Percentiles rank a stretch among this genome's conserved stretches.
Evolutionary conservation across 2,329 filamentous ascomycete genomes (phyloP).

Genomic region (Fusarium sp.): DNA sequence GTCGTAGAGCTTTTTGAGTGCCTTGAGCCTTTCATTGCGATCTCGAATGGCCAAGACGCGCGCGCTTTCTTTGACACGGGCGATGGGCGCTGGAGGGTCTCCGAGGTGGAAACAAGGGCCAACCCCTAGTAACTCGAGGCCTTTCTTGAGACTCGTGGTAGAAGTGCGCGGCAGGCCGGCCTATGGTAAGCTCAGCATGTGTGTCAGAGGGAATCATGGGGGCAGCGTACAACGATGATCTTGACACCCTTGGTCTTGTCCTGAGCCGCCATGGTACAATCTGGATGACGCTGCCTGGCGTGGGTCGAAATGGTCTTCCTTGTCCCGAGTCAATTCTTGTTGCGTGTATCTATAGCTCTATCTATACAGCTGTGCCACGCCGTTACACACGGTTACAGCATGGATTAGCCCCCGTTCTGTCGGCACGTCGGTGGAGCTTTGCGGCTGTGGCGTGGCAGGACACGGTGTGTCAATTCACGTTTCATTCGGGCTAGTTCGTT

Average conservation of each 20-base stretch:
- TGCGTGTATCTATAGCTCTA: conserved; percentile 19
- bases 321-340: not conserved
- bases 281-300: no score
- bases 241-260: conserved; percentile 20
- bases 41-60: conserved; percentile 31
- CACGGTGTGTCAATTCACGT: no score
- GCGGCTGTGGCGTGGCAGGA: conserved; percentile 17
- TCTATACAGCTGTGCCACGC: not conserved
- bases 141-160: conserved; percentile 41
- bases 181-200: conserved; percentile 9
- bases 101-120: conserved; percentile 37
- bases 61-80: conserved; percentile 37
- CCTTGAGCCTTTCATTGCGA: conserved; percentile 35
- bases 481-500: no score
- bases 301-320: no score
- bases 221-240: conserved; percentile 35
- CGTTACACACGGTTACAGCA: not conserved
- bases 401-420: no score
- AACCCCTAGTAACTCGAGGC: conserved; percentile 35
- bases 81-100: conserved; percentile 36
- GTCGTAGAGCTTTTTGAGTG: conserved; percentile 32
- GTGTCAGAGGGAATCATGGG: rapidly evolving
- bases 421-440: not conserved
- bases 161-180: conserved; percentile 37
- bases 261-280: conserved; percentile 6